Base-by-base conservation (phyloP, 805 yeast genomes). In the Maudiozyma barnettii region DNA sequence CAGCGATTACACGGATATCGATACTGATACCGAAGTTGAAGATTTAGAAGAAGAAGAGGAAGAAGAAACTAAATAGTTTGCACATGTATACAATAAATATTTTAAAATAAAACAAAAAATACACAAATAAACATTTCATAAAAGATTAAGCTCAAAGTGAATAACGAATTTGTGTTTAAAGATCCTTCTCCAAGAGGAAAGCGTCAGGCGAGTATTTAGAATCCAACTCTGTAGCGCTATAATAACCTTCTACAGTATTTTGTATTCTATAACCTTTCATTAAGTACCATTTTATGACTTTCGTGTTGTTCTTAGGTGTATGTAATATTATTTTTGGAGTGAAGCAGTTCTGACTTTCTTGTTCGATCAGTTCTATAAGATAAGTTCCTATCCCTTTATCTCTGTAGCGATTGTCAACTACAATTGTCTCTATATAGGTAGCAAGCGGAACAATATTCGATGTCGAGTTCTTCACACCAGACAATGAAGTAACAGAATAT, bases 371-470 rank as follows among this genome's bases (percentile, higher is more conserved):
- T 2, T 75, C 69, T 43, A 88, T 64, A 39, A 87, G 69, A 55
- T 71, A 67, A 13, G 67, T 60, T 16, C 90, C 96, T 33, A 85
- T 74, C 0, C 87, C 84, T 51, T 71, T 68, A 14, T 71, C 63
- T 52, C 83, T 67, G 64, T 87, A 88, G 1, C 79, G 74, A 43
- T 76, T 69, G 51, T 86, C 66, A 6, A 87, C 91, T 0, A 82
- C 87, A 22, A 84, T 59, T 0, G 82, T 71, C 60, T 82, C 84
- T 23, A 84, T 73, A 60, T 83, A 82, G 1, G 83, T 71, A 8
- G 74, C 71, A 42, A 73, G 71, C 5, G 85, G 82, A 3, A 39
- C 50, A 14, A 59, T 53, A 1, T 56, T 60, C 2, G 61, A 69
- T 2, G 70, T 54, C 1, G 8, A 8, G 3, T 16, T 4, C n/a